Base-by-base conservation (phyloP, 768 basidiomycete genomes). In the Rhodotorula babjevae region DNA sequence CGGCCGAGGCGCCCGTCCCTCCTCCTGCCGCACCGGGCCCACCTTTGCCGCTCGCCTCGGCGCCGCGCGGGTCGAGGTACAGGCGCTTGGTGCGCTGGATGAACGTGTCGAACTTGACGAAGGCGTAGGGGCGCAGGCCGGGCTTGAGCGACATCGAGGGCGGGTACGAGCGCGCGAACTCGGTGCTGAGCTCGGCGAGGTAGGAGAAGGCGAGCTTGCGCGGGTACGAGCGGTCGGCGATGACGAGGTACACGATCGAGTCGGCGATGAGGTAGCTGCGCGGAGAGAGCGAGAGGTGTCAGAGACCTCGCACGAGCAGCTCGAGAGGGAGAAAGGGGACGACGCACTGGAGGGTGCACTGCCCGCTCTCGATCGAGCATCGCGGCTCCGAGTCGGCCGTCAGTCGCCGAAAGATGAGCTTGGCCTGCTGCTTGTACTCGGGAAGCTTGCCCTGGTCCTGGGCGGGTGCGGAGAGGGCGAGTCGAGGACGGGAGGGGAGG, bases 31-130 rank as follows among this genome's bases (percentile, higher is more conserved):
- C 85, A n/a, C 89, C 88, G 69, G 81, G 87, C 33, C 89, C 90
- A 60, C 91, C 67, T 12, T 56, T 57, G 53, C 78, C 79, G 29
- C 59, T 52, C 31, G 88, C 85, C 31, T 89, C 88, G 70, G 81
- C 87, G 31, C 90, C 90, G 61, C 92, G 91, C 59, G 94, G 92
- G 81, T 99, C 96, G 76, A 88, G 88, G 82, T 99, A 99, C 57
- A 98, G 84, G 61, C 95, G 87, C 9, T 94, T 91, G 4, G 96
- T 98, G 82, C 96, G 97, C 56, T 91, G 91, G 89, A 99, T 99
- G 82, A 99, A 99, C 0, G 95, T 98, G 79, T 99, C 96, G 78
- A 99, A 99, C 60, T 96, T 93, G 71, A 98, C 90, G 80, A 98
- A 98, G 36, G 96, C 95, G 80, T 99, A 99, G n/a, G 96, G 96